phyloP scores from a whole-genome alignment of 495 filamentous ascomycete genomes.

The Evansstolkia leycettana region DNA sequence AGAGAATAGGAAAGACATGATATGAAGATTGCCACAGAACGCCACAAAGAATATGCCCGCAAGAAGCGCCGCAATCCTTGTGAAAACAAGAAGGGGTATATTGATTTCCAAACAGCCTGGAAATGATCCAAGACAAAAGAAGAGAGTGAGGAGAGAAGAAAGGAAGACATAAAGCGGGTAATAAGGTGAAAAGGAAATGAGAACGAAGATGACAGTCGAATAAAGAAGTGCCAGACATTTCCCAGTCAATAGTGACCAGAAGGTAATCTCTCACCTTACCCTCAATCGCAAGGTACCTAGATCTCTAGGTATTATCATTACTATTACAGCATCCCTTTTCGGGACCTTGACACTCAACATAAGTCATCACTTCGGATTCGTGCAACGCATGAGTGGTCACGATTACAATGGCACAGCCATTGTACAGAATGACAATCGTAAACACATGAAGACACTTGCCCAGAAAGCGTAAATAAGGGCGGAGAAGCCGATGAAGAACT shows the following conservation, averaged over 20 bases:
- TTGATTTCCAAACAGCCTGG: conserved; percentile 10
- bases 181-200: too few relatives aligned
- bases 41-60: too few relatives aligned
- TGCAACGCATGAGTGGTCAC: conserved; percentile 18
- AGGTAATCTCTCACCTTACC: background rate
- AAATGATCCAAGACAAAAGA: conserved; percentile 4
- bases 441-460: conserved; percentile 2
- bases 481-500: background rate
- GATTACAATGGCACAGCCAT: conserved; percentile 4
- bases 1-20: conserved; percentile 2
- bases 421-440: background rate
- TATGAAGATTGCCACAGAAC: too few relatives aligned
- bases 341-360: conserved; percentile 3
- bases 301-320: conserved; percentile 25
- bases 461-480: background rate
- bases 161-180: too few relatives aligned
- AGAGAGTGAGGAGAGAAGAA: background rate
- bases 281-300: conserved; percentile 2
- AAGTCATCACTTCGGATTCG: conserved; percentile 14
- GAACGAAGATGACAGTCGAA: too few relatives aligned
- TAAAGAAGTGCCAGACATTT: background rate
- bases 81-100: conserved; percentile 16
- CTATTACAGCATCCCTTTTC: conserved; percentile 21
- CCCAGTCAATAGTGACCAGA: too few relatives aligned
- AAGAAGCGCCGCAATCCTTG: background rate